Conservation (phyloP, 257 asterid genomes). For the Primulina eburnea region DNA sequence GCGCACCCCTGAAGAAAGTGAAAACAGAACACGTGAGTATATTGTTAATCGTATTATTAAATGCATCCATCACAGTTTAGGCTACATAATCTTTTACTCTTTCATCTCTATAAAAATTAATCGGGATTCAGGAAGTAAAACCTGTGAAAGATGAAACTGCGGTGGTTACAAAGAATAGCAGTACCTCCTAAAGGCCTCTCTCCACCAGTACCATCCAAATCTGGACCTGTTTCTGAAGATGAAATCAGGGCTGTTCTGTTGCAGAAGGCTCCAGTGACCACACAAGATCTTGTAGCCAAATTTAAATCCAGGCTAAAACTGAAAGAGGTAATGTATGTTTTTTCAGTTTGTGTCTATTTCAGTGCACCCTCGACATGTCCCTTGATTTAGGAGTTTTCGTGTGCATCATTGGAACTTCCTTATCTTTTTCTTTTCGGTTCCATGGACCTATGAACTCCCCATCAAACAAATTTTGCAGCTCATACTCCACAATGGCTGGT, state of each 20-base stretch:
- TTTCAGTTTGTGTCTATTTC: not conserved
- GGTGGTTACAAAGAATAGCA: conserved; percentile 41
- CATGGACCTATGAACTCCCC: not conserved
- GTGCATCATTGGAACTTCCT: not conserved
- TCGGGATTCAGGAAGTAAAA: conserved; percentile 56
- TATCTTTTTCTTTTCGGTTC: not conserved
- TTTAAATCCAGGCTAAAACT: conserved; percentile 77
- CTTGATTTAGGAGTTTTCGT: not conserved
- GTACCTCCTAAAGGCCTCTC: conserved; percentile 50
- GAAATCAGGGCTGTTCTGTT: conserved; percentile 77
- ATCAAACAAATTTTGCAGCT: not conserved
- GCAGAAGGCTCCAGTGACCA: conserved; percentile 69
- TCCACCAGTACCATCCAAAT: conserved; percentile 46
- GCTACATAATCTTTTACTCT: not conserved
- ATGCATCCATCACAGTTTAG: not conserved
- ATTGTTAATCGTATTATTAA: conserved; percentile 5
- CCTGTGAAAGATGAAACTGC: conserved; percentile 56
- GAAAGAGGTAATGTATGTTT: conserved; percentile 59
- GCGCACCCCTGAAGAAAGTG: conserved; percentile 71
- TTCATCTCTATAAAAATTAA: not conserved
- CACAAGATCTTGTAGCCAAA: conserved; percentile 87
- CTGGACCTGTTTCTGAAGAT: conserved; percentile 85
- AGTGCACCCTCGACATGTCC: not conserved
- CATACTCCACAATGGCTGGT: not conserved
- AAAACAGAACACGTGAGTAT: conserved; percentile 69